Evolutionary conservation across 2,329 filamentous ascomycete species (phyloP).

Genomic region (Ophiognomonia clavigignenti-juglandacearum): DNA sequence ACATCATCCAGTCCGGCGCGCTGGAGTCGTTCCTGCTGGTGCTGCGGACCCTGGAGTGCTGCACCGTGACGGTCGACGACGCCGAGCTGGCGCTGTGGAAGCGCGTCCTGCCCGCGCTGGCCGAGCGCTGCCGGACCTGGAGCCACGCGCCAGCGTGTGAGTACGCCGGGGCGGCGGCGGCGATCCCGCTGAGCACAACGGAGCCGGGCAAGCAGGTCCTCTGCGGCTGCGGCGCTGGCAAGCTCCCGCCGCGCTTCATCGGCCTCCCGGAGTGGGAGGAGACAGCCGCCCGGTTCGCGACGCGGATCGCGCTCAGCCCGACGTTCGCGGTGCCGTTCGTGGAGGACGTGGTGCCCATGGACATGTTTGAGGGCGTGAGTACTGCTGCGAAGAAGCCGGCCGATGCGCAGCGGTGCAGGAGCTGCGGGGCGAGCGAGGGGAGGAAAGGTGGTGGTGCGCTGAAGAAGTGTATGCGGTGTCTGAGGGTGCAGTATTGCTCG

Average conservation of each 20-base stretch:
- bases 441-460: slow-evolving; percentile 28
- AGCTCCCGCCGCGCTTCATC: slow-evolving; percentile 34
- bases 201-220: slow-evolving; percentile 32
- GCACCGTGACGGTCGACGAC: slow-evolving; percentile 37
- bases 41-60: slow-evolving; percentile 30
- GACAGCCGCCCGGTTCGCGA: slow-evolving; percentile 35
- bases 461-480: slow-evolving; percentile 41
- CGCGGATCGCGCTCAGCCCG: slow-evolving; percentile 55
- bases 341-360: slow-evolving; percentile 30
- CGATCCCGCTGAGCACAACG: slow-evolving; percentile 33
- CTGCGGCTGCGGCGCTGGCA: slow-evolving; percentile 41
- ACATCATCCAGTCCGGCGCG: slow-evolving; percentile 25
- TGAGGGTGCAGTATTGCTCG: slow-evolving; percentile 44
- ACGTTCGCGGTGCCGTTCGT: slow-evolving; percentile 40
- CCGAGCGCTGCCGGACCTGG: slow-evolving; percentile 46
- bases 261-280: slow-evolving; percentile 41
- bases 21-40: slow-evolving; percentile 35
- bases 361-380: not conserved
- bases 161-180: slow-evolving; percentile 31
- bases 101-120: slow-evolving; percentile 35
- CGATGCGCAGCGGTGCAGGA: slow-evolving; percentile 24
- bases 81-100: slow-evolving; percentile 55
- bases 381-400: not conserved
- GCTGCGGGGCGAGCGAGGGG: slow-evolving; percentile 30
- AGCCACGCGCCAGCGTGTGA: slow-evolving; percentile 36